Evolutionary conservation across 2,329 filamentous ascomycete genomes (phyloP).

Genomic region (Aspergillus fumigatiaffinis): DNA sequence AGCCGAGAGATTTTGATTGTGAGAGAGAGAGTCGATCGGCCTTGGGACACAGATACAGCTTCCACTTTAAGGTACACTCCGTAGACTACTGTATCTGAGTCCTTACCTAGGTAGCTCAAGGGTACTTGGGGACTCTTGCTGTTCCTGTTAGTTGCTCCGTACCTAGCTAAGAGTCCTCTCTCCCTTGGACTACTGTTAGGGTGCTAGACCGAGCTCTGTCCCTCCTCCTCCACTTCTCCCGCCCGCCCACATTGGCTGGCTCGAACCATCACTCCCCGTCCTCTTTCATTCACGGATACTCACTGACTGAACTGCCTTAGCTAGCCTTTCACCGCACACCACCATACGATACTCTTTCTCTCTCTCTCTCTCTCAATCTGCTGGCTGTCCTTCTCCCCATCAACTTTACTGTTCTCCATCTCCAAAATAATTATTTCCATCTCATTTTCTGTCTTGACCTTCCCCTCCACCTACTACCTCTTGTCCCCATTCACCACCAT

Average conservation of each 20-base stretch:
- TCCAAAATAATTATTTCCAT: slow-evolving; percentile 3
- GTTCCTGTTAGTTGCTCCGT: background rate
- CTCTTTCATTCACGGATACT: slow-evolving; percentile 4
- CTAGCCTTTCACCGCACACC: background rate
- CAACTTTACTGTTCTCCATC: slow-evolving; percentile 4
- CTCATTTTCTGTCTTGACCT: slow-evolving; percentile 3
- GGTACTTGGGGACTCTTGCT: background rate
- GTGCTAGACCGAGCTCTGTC: background rate
- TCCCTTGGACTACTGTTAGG: background rate
- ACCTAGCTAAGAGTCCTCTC: background rate
- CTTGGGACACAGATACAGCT: background rate
- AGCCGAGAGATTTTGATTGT: background rate
- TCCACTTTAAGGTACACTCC: too few relatives aligned
- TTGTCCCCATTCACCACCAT: slow-evolving; percentile 2
- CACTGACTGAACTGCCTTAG: background rate
- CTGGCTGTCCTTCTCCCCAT: background rate
- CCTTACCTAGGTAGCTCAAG: background rate
- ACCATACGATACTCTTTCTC: background rate
- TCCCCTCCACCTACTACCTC: slow-evolving; percentile 3
- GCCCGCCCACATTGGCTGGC: slow-evolving; percentile 24
- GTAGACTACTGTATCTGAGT: too few relatives aligned
- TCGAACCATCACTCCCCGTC: slow-evolving; percentile 6
- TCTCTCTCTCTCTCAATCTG: background rate
- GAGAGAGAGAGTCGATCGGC: too few relatives aligned
- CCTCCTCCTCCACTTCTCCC: slow-evolving; percentile 21